phyloP scores from a whole-genome alignment of 768 basidiomycete genomes.

The Royoungia palumana region DNA sequence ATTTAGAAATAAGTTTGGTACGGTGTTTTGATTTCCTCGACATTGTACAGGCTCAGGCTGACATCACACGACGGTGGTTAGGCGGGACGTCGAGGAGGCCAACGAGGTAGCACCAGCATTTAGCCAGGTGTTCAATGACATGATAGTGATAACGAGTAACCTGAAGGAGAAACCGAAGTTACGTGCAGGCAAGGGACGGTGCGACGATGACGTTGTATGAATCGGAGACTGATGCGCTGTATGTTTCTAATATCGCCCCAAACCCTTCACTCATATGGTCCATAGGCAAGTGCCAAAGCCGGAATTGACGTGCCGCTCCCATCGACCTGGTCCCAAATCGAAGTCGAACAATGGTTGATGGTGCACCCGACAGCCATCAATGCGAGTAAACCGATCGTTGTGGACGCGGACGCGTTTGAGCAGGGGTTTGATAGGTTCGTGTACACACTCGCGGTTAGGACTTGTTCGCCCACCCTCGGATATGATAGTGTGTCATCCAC shows the following conservation, averaged over 20 bases:
- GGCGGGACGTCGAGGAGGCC: conserved; percentile 40
- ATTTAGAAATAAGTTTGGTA: no score
- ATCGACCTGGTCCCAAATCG: no score
- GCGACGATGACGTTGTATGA: no score
- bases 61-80: conserved; percentile 10
- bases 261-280: no score
- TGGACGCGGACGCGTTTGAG: conserved; percentile 25
- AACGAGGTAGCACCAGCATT: conserved; percentile 39
- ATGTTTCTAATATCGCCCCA: no score
- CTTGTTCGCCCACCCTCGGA: not conserved
- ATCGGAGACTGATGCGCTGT: no score
- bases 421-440: conserved; percentile 37
- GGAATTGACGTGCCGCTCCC: no score
- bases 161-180: conserved; percentile 40
- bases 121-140: conserved; percentile 52
- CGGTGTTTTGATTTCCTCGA: no score
- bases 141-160: conserved; percentile 47
- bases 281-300: no score
- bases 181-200: conserved; percentile 46
- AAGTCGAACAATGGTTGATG: no score
- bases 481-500: conserved; percentile 34
- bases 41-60: not conserved
- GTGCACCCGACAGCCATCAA: conserved; percentile 20
- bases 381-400: conserved; percentile 1
- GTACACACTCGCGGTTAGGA: not conserved